These are phyloP conservation scores for Aaosphaeria arxii DNA, from an alignment of 2,329 filamentous ascomycete genomes.

Conservation along the genomic window DNA sequence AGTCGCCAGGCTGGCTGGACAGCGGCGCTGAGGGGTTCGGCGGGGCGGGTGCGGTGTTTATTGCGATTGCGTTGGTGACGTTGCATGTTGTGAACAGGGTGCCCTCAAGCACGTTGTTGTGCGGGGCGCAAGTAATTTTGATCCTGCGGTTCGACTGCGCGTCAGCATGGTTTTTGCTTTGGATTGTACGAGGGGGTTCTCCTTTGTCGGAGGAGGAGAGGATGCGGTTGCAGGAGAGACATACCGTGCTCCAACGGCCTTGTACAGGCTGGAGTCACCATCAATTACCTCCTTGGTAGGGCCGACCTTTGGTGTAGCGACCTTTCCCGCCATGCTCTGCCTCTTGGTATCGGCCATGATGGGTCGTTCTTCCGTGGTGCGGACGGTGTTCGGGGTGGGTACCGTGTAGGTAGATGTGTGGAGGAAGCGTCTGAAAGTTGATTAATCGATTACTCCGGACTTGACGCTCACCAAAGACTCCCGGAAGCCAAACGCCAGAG, in stretches of 20 bases:
- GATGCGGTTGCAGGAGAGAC: constrained; percentile 15
- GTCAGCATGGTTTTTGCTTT: background rate
- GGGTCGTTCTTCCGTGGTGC: background rate
- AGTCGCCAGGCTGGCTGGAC: constrained; percentile 49
- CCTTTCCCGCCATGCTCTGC: constrained; percentile 53
- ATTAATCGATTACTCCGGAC: constrained; percentile 10
- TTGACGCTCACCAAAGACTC: constrained; percentile 23
- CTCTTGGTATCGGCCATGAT: constrained; percentile 59
- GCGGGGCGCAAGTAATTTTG: constrained; percentile 55
- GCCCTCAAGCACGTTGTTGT: constrained; percentile 56
- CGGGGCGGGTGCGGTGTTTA: constrained; percentile 53
- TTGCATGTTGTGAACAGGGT: constrained; percentile 62
- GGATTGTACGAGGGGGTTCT: background rate
- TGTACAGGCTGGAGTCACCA: constrained; percentile 54
- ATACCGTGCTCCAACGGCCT: constrained; percentile 61
- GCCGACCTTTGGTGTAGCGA: constrained; percentile 50
- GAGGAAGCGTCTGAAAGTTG: background rate
- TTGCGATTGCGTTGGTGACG: constrained; percentile 58
- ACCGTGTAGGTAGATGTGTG: constrained; percentile 5
- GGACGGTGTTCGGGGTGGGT: background rate
- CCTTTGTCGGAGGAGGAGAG: background rate
- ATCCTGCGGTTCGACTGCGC: constrained; percentile 41
- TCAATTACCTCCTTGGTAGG: constrained; percentile 45
- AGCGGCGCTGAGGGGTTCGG: constrained; percentile 41
- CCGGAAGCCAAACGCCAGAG: constrained; percentile 24